Evolutionary conservation across 768 basidiomycete genomes (phyloP).

Genomic region (Russula griseocarnosa): DNA sequence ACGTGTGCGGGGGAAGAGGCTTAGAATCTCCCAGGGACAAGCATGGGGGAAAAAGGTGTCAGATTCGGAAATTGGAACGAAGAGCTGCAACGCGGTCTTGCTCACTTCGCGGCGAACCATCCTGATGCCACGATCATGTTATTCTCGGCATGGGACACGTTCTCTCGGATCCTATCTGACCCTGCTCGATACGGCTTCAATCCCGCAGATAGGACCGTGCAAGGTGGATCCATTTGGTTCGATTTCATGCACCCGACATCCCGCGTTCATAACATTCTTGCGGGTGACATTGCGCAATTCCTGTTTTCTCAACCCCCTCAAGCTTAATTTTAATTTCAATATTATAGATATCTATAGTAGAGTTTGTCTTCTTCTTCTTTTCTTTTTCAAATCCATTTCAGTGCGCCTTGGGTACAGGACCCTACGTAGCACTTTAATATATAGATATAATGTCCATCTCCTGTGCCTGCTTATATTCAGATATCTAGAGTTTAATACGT

Average conservation of each 20-base stretch:
- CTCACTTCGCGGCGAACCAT: conserved; percentile 28
- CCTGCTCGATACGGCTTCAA: conserved; percentile 26
- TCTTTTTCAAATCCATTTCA: too few species aligned
- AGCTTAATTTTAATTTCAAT: conserved; percentile 5
- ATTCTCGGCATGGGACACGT: conserved; percentile 30
- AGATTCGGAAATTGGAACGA: conserved; percentile 25
- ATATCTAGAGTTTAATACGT: too few species aligned
- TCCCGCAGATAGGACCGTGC: conserved; percentile 8
- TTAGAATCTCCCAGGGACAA: conserved; percentile 2
- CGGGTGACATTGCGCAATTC: conserved; percentile 20
- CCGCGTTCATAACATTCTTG: conserved; percentile 22
- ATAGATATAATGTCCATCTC: too few species aligned
- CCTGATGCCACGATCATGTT: conserved; percentile 31
- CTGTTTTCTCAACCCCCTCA: conserved; percentile 16
- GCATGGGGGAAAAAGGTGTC: conserved; percentile 16
- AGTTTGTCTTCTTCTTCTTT: too few species aligned
- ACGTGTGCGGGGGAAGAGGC: not conserved
- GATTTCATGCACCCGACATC: conserved; percentile 27
- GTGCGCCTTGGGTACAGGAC: too few species aligned
- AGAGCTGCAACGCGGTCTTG: conserved; percentile 18
- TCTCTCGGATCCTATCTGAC: conserved; percentile 32
- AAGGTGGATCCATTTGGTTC: conserved; percentile 26
- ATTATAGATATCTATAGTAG: not conserved
- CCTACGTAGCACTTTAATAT: too few species aligned
- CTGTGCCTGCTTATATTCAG: too few species aligned